Evolutionary conservation across 495 filamentous ascomycete species (phyloP).

Genomic region (Talaromyces liani): DNA sequence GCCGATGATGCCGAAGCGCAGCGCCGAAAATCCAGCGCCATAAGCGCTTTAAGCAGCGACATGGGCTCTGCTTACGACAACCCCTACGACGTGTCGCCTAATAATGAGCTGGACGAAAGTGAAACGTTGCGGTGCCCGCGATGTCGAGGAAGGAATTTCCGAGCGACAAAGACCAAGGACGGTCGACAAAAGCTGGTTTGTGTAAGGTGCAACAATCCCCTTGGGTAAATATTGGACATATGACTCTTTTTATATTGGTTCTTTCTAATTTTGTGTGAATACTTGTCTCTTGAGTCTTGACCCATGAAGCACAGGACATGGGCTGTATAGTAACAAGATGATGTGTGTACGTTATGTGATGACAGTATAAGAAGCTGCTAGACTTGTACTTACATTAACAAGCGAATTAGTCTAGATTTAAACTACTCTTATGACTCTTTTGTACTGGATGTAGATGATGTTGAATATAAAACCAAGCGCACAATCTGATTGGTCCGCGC

Average conservation of each 20-base stretch:
- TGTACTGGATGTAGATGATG: background rate
- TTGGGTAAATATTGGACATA: background rate
- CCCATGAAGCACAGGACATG: background rate
- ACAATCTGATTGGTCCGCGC: slow-evolving; percentile 3
- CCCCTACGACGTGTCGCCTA: slow-evolving; percentile 2
- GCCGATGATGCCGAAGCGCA: slow-evolving; percentile 15
- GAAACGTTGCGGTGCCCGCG: slow-evolving; percentile 41
- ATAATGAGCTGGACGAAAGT: slow-evolving; percentile 18
- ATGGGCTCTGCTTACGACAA: slow-evolving; percentile 17
- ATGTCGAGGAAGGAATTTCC: slow-evolving; percentile 46
- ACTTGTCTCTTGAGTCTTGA: background rate
- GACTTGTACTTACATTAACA: background rate
- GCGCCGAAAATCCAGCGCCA: slow-evolving; percentile 27
- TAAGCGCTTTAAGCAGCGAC: slow-evolving; percentile 42
- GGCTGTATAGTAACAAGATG: background rate
- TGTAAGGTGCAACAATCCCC: slow-evolving; percentile 34
- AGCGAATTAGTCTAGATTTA: background rate
- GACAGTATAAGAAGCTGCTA: background rate
- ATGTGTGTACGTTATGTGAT: slow-evolving; percentile 1
- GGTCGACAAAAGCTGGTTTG: slow-evolving; percentile 47
- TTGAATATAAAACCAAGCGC: background rate
- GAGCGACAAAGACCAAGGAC: slow-evolving; percentile 35
- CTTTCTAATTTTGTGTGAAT: background rate
- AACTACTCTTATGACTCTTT: background rate
- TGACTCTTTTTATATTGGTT: background rate